These are phyloP conservation scores for Tolypocladium ovalisporum DNA, from an alignment of 2,329 filamentous ascomycete genomes.

Conservation along the genomic window DNA sequence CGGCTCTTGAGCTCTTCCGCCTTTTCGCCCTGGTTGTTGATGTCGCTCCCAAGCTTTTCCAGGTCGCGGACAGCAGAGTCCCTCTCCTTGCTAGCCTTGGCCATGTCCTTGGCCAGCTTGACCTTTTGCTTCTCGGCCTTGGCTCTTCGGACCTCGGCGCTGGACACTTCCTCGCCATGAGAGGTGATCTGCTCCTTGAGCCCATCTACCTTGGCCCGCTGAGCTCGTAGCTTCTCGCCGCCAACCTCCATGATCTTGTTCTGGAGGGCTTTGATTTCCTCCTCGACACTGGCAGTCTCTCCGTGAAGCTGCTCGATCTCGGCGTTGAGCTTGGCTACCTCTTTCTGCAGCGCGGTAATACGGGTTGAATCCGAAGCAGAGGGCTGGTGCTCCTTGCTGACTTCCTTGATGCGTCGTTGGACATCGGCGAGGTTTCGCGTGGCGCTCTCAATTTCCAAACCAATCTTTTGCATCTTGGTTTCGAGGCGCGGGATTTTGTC, in stretches of 20 bases:
- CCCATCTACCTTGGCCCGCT: slow-evolving; percentile 83
- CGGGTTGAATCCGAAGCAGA: slow-evolving; percentile 72
- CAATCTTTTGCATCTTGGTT: slow-evolving; percentile 83
- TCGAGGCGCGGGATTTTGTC: slow-evolving; percentile 76
- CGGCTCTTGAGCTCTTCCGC: slow-evolving; percentile 61
- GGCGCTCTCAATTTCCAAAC: slow-evolving; percentile 78
- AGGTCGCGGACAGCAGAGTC: slow-evolving; percentile 61
- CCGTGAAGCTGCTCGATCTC: slow-evolving; percentile 70
- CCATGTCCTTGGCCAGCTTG: slow-evolving; percentile 77
- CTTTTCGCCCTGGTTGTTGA: slow-evolving; percentile 64
- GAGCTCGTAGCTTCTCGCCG: slow-evolving; percentile 80
- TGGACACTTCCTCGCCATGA: slow-evolving; percentile 71
- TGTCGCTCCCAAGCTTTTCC: slow-evolving; percentile 67
- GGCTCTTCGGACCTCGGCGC: slow-evolving; percentile 74
- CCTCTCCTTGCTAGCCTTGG: slow-evolving; percentile 70
- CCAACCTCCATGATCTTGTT: slow-evolving; percentile 98
- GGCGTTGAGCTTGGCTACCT: slow-evolving; percentile 61
- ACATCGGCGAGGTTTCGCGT: slow-evolving; percentile 76
- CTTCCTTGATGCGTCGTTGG: slow-evolving; percentile 74
- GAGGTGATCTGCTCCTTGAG: slow-evolving; percentile 77
- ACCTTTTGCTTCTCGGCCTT: slow-evolving; percentile 88
- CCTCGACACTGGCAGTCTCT: slow-evolving; percentile 83
- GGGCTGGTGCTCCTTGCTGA: slow-evolving; percentile 69
- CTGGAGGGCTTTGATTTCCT: slow-evolving; percentile 85
- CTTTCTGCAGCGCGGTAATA: slow-evolving; percentile 62